Evolutionary conservation across 139 green algal species (phyloP).

Genomic region (Micromonas pusilla): DNA sequence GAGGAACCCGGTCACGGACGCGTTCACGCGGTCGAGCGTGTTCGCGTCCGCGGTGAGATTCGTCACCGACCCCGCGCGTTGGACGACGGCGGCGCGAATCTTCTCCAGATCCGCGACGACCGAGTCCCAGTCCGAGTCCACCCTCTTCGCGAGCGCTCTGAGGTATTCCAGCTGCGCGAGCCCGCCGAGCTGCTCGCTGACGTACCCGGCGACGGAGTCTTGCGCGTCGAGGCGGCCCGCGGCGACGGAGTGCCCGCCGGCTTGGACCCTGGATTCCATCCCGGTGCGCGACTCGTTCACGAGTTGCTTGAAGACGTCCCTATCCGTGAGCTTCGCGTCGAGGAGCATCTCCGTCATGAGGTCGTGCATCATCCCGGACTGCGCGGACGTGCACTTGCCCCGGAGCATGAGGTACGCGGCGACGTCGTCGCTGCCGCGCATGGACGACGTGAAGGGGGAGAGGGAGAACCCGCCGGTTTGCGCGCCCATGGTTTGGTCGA

Average conservation of each 20-base stretch:
- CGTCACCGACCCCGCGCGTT: constrained; percentile 67
- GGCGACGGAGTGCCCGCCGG: constrained; percentile 74
- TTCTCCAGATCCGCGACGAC: constrained; percentile 49
- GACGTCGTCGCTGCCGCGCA: constrained; percentile 52
- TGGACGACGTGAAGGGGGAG: constrained; percentile 71
- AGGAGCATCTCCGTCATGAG: constrained; percentile 77
- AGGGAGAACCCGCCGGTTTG: constrained; percentile 90
- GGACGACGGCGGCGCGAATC: constrained; percentile 69
- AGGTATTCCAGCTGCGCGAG: constrained; percentile 86
- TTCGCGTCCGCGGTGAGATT: constrained; percentile 89
- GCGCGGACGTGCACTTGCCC: constrained; percentile 87
- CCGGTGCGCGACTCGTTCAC: constrained; percentile 83
- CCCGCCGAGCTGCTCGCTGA: constrained; percentile 81
- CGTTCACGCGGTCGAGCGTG: constrained; percentile 56
- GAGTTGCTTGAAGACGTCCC: constrained; percentile 92
- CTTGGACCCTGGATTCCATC: constrained; percentile 73
- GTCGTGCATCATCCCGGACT: constrained; percentile 78
- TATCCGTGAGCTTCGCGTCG: constrained; percentile 75
- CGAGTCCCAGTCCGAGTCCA: constrained; percentile 84
- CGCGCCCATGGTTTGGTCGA: constrained; percentile 91
- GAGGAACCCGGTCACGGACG: constrained; percentile 67
- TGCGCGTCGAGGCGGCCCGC: constrained; percentile 74
- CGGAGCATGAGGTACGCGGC: constrained; percentile 63
- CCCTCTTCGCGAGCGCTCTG: constrained; percentile 59
- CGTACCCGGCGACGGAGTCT: constrained; percentile 70